A percentile compares a stretch with the other conserved stretches of the same genome.
phyloP scores from a whole-genome alignment of 2,329 filamentous ascomycete species.

The Beauveria brongniartii region DNA sequence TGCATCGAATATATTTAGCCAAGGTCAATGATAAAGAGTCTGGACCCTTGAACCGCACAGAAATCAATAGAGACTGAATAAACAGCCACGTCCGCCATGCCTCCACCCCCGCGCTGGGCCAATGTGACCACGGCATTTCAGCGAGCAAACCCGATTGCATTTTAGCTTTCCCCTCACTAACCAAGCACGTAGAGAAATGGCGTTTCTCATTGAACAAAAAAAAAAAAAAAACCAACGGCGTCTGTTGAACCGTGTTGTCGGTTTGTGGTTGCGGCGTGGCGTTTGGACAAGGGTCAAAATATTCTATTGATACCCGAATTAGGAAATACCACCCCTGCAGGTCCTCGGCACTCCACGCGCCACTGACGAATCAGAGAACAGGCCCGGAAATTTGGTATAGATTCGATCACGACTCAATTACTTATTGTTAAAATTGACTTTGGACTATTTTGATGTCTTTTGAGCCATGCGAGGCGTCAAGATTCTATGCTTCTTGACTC shows the following conservation, averaged over 20 bases:
- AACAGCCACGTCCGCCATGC: neutral
- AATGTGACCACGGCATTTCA: neutral
- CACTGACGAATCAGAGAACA: neutral
- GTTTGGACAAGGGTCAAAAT: neutral
- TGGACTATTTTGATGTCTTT: no score
- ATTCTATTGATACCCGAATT: constrained; percentile 12
- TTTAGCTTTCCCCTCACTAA: no score
- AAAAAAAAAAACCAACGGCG: neutral
- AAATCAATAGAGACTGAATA: neutral
- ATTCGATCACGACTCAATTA: no score
- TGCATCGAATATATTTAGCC: neutral
- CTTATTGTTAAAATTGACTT: no score
- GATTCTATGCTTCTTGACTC: no score
- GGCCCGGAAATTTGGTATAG: neutral
- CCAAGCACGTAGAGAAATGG: no score
- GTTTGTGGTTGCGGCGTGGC: neutral
- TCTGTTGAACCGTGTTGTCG: neutral
- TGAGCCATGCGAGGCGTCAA: no score
- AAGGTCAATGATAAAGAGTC: neutral
- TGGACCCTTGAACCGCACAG: neutral
- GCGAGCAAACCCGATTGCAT: neutral
- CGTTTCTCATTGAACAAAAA: no score
- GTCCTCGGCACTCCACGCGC: neutral
- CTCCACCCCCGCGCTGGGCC: neutral
- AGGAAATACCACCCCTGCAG: constrained; percentile 4